phyloP scores from a whole-genome alignment of 2,329 filamentous ascomycete species.

The Aspergillus chevalieri region DNA sequence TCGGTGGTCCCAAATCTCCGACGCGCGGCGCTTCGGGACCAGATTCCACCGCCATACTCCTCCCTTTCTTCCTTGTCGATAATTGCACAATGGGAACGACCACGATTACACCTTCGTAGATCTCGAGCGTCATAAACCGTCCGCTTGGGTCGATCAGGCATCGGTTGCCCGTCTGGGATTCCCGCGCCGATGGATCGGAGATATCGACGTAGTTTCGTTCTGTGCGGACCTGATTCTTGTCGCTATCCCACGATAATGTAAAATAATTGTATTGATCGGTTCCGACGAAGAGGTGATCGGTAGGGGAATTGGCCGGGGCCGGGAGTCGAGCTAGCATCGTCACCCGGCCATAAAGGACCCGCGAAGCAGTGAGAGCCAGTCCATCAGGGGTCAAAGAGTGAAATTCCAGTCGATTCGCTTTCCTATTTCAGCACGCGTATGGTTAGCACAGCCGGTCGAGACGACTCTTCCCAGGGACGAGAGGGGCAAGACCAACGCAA shows the following conservation, averaged over 20 bases:
- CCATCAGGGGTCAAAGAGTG: conserved; percentile 61
- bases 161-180: conserved; percentile 75
- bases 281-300: conserved; percentile 84
- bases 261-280: conserved; percentile 90
- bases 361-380: conserved; percentile 60
- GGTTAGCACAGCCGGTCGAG: conserved; percentile 5
- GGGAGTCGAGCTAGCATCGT: conserved; percentile 61
- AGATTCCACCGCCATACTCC: conserved; percentile 17
- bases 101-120: conserved; percentile 63
- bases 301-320: conserved; percentile 60
- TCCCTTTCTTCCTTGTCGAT: conserved; percentile 43
- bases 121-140: conserved; percentile 59
- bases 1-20: conserved; percentile 56
- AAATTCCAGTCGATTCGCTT: conserved; percentile 79
- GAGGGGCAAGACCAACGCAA: conserved; percentile 61
- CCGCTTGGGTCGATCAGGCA: conserved; percentile 79
- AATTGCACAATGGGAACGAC: conserved; percentile 56
- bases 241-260: conserved; percentile 72
- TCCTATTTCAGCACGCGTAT: conserved; percentile 44
- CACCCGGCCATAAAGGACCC: conserved; percentile 75
- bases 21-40: conserved; percentile 32
- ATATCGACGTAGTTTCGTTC: conserved; percentile 56
- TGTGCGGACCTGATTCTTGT: conserved; percentile 48
- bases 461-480: neutral
- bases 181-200: conserved; percentile 56